phyloP scores from a whole-genome alignment of 495 filamentous ascomycete species.

The Beverwykella pulmonaria region DNA sequence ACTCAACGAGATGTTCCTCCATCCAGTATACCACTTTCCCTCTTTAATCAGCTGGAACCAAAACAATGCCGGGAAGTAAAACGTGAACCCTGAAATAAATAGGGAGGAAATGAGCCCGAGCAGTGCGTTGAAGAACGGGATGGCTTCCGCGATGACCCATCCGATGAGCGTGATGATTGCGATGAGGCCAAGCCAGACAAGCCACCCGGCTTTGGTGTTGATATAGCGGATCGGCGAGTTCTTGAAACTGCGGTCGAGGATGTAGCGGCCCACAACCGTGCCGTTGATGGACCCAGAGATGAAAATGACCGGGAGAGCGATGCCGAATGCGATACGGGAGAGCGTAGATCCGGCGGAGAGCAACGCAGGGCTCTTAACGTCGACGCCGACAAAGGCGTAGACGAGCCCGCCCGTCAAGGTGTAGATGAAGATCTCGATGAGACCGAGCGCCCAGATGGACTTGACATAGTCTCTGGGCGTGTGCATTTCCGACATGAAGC shows the following conservation, averaged over 20 bases:
- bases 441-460: constrained; percentile 65
- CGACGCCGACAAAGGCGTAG: constrained; percentile 70
- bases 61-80: constrained; percentile 29
- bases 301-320: constrained; percentile 75
- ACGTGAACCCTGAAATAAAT: constrained; percentile 32
- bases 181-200: constrained; percentile 39
- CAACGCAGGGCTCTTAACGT: constrained; percentile 69
- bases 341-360: constrained; percentile 62
- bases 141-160: constrained; percentile 42
- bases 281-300: constrained; percentile 75
- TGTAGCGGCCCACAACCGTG: constrained; percentile 41
- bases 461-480: constrained; percentile 56
- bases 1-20: constrained; percentile 48
- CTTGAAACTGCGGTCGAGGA: constrained; percentile 32
- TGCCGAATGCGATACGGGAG: constrained; percentile 74
- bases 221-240: constrained; percentile 25
- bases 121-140: constrained; percentile 44
- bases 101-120: constrained; percentile 40
- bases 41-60: constrained; percentile 43
- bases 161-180: constrained; percentile 35
- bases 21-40: constrained; percentile 41
- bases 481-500: constrained; percentile 79
- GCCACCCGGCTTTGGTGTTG: constrained; percentile 23
- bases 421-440: constrained; percentile 70
- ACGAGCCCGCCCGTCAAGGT: constrained; percentile 67